Evolutionary conservation across 441 rosid genomes (phyloP).

Genomic region (Populus hybrid): DNA sequence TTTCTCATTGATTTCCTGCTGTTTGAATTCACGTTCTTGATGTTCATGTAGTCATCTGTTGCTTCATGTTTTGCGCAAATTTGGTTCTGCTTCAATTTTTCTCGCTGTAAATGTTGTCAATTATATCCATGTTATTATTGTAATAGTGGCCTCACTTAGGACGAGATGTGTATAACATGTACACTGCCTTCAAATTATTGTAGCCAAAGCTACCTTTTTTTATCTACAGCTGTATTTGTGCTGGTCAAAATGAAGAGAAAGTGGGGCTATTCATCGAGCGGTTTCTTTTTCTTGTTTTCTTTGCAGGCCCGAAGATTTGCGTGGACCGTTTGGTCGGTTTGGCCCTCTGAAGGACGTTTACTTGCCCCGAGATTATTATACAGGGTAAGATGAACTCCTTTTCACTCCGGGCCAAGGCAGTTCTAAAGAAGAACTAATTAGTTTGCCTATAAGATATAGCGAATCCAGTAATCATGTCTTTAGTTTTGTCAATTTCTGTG

Average conservation of each 20-base stretch:
- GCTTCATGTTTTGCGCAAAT: not conserved
- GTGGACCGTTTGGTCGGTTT: constrained; percentile 75
- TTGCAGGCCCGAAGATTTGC: constrained; percentile 80
- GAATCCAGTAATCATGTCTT: not conserved
- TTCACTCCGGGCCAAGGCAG: not conserved
- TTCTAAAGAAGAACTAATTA: not conserved
- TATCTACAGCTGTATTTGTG: not conserved
- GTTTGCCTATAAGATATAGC: not conserved
- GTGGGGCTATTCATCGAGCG: not conserved
- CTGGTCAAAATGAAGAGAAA: not conserved
- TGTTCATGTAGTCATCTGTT: not conserved
- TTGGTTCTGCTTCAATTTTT: not conserved
- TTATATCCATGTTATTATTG: not conserved
- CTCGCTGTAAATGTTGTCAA: not conserved
- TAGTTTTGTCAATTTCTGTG: not conserved
- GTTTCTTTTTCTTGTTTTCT: not conserved
- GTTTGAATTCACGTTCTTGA: not conserved
- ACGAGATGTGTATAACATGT: not conserved
- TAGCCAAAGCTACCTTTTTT: not conserved
- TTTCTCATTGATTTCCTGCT: not conserved
- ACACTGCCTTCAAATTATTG: not conserved
- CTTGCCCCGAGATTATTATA: constrained; percentile 85
- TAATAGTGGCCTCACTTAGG: not conserved
- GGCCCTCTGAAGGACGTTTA: constrained; percentile 90
- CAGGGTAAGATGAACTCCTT: constrained; percentile 55